phyloP scores from a whole-genome alignment of 129 eudicot genomes.

The Flaveria bidentis region DNA sequence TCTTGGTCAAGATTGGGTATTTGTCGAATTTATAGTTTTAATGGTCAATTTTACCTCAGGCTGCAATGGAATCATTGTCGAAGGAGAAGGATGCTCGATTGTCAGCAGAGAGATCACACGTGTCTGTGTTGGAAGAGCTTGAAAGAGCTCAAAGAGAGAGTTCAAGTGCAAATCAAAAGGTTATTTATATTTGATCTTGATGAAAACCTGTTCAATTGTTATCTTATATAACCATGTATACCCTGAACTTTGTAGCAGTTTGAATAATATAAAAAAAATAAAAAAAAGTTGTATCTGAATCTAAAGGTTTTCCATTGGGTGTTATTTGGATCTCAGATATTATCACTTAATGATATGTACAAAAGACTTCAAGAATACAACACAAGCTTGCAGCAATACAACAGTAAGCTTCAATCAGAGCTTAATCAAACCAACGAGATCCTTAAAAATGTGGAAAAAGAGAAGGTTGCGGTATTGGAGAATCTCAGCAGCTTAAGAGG shows the following conservation, averaged over 20 bases:
- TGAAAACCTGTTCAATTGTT: background rate
- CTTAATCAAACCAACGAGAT: constrained; percentile 68
- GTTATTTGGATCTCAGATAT: constrained; percentile 48
- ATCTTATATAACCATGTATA: background rate
- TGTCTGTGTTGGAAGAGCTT: constrained; percentile 64
- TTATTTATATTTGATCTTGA: constrained; percentile 15
- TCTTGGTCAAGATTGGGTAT: background rate
- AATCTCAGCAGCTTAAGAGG: constrained; percentile 77
- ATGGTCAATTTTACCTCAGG: constrained; percentile 40
- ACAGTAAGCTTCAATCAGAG: constrained; percentile 88
- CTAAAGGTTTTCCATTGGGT: background rate
- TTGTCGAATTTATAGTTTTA: background rate
- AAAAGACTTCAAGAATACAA: constrained; percentile 87
- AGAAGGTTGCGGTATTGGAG: constrained; percentile 74
- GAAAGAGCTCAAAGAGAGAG: constrained; percentile 73
- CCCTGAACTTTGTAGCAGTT: background rate
- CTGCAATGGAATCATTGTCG: constrained; percentile 63
- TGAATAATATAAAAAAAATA: background rate
- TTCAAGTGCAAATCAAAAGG: constrained; percentile 70
- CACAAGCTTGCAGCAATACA: constrained; percentile 86
- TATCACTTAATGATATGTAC: constrained; percentile 74
- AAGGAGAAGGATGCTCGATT: constrained; percentile 75
- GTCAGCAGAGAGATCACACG: constrained; percentile 64
- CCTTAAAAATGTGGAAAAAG: constrained; percentile 76
- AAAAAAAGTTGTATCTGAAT: background rate